phyloP scores from a whole-genome alignment of 2,329 filamentous ascomycete genomes.

The Aspergillus melleus region DNA sequence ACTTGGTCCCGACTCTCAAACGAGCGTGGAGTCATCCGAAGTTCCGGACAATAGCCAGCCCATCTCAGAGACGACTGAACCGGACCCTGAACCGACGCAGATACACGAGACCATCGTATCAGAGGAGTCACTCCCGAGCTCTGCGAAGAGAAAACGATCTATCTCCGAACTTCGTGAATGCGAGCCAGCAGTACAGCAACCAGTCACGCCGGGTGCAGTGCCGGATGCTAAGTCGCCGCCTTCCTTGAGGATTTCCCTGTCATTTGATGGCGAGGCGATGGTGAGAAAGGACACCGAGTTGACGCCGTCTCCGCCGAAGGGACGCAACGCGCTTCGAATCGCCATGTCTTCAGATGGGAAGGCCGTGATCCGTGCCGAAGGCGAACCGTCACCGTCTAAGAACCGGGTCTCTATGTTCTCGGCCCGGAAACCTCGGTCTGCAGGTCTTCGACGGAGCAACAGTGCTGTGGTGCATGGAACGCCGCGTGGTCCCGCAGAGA shows the following conservation, averaged over 20 bases:
- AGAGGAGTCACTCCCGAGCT: constrained; percentile 22
- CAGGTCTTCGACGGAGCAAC: constrained; percentile 67
- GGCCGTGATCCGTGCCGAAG: constrained; percentile 74
- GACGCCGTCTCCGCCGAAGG: constrained; percentile 43
- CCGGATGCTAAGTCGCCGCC: constrained; percentile 35
- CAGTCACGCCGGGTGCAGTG: constrained; percentile 17
- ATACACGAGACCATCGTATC: constrained; percentile 10
- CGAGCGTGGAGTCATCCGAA: constrained; percentile 29
- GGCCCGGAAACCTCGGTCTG: constrained; percentile 49
- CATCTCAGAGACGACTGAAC: constrained; percentile 20
- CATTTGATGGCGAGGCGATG: constrained; percentile 43
- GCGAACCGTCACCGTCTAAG: constrained; percentile 67
- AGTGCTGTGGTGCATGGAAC: constrained; percentile 64
- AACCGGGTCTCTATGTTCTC: constrained; percentile 51
- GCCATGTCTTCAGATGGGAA: constrained; percentile 86
- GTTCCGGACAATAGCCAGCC: constrained; percentile 25
- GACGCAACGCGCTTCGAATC: constrained; percentile 63
- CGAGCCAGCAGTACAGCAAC: constrained; percentile 10
- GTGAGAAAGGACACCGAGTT: constrained; percentile 40
- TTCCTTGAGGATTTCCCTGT: constrained; percentile 42
- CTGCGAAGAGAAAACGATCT: constrained; percentile 37
- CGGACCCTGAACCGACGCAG: constrained; percentile 14
- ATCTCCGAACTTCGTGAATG: constrained; percentile 28
- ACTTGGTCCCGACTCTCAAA: constrained; percentile 30
- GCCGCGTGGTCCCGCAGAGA: constrained; percentile 55